Evolutionary conservation across 345 rosid species (phyloP).

Genomic region (Salix udensis): DNA sequence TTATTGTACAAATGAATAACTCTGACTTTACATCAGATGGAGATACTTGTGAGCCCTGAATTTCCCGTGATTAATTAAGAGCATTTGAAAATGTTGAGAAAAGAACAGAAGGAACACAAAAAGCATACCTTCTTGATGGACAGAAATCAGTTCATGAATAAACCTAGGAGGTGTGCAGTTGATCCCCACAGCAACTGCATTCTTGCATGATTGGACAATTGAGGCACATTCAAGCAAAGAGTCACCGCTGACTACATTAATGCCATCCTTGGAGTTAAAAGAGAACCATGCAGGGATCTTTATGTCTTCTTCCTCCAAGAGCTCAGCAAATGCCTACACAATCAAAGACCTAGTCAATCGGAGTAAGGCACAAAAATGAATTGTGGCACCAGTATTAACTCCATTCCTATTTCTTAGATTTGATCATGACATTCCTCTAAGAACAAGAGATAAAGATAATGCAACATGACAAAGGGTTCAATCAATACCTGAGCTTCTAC

Average conservation of each 20-base stretch:
- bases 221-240: constrained; percentile 56
- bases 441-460: not conserved
- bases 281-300: constrained; percentile 75
- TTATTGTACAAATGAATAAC: not conserved
- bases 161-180: constrained; percentile 85
- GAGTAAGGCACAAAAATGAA: not conserved
- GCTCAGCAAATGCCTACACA: constrained; percentile 64
- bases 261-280: constrained; percentile 73
- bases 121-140: constrained; percentile 47
- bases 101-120: constrained; percentile 6
- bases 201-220: constrained; percentile 58
- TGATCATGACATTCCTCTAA: not conserved
- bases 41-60: not conserved
- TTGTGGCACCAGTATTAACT: not conserved
- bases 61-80: not conserved
- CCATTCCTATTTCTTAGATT: not conserved
- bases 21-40: not conserved
- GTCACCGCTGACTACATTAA: constrained; percentile 73
- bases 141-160: constrained; percentile 51
- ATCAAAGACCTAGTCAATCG: not conserved
- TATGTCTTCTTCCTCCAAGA: constrained; percentile 56
- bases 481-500: constrained; percentile 72
- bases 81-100: not conserved
- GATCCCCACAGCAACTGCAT: constrained; percentile 71
- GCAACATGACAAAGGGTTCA: not conserved